Evolutionary conservation across 495 filamentous ascomycete species (phyloP).

Genomic region (Bombardia bombarda): DNA sequence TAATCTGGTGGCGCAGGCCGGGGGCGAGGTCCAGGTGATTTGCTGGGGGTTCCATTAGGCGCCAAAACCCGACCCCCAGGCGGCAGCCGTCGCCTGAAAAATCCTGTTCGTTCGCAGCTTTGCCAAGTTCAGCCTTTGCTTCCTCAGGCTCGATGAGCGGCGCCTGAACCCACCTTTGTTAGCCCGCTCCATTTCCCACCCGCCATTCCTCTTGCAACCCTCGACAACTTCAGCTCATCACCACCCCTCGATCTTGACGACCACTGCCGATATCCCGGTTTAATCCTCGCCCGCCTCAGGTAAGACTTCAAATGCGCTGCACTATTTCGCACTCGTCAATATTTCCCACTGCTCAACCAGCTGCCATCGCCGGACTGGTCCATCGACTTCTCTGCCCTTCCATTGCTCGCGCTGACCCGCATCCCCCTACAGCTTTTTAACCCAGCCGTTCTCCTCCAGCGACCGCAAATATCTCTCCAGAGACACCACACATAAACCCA

Average conservation of each 20-base stretch:
- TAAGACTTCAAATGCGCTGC: no score
- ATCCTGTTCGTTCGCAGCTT: constrained; percentile 6
- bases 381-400: constrained; percentile 21
- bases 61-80: constrained; percentile 8
- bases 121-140: constrained; percentile 6
- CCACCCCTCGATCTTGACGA: constrained; percentile 12
- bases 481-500: constrained; percentile 27
- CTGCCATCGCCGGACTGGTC: constrained; percentile 15
- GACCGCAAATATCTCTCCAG: constrained; percentile 9
- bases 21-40: background rate
- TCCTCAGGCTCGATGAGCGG: constrained; percentile 1
- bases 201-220: constrained; percentile 20
- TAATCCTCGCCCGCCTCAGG: background rate
- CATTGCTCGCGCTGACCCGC: constrained; percentile 5
- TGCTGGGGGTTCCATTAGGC: constrained; percentile 11
- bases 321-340: no score
- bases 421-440: no score
- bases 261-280: background rate
- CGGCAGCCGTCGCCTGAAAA: constrained; percentile 18
- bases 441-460: no score
- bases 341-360: no score
- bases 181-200: constrained; percentile 15
- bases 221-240: constrained; percentile 7
- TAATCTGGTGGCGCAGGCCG: background rate
- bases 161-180: constrained; percentile 18